Evolutionary conservation across 2,329 filamentous ascomycete genomes (phyloP).

Genomic region (Hymenotorrendiella dingleyae): DNA sequence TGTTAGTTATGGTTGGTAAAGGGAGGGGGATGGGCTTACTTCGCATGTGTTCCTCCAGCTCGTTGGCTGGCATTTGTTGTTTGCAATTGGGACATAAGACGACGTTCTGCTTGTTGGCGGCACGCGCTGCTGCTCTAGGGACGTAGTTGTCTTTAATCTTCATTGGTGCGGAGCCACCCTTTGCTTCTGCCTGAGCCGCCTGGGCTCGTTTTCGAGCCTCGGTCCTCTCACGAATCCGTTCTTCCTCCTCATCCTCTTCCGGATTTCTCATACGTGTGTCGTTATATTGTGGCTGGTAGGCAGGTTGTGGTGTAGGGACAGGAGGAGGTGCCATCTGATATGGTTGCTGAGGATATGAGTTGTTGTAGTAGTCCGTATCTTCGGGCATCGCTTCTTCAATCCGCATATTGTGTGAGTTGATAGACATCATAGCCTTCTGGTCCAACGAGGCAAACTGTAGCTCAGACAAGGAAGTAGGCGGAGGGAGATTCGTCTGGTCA

Average conservation of each 20-base stretch:
- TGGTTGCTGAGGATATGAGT: slow-evolving; percentile 38
- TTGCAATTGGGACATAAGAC: slow-evolving; percentile 90
- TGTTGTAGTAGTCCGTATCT: slow-evolving; percentile 56
- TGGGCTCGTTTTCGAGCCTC: slow-evolving; percentile 60
- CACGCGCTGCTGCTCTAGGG: slow-evolving; percentile 70
- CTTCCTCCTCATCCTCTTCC: slow-evolving; percentile 58
- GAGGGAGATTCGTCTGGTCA: slow-evolving; percentile 77
- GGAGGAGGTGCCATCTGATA: slow-evolving; percentile 37
- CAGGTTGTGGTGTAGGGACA: slow-evolving; percentile 26
- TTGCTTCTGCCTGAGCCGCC: slow-evolving; percentile 72
- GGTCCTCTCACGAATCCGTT: slow-evolving; percentile 56
- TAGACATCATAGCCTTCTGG: slow-evolving; percentile 86
- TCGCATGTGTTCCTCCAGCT: slow-evolving; percentile 88
- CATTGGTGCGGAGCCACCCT: slow-evolving; percentile 63
- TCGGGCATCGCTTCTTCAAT: slow-evolving; percentile 95
- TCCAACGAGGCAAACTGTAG: slow-evolving; percentile 91
- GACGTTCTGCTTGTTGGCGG: slow-evolving; percentile 58
- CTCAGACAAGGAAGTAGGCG: slow-evolving; percentile 83
- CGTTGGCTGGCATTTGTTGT: slow-evolving; percentile 78
- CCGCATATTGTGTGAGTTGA: slow-evolving; percentile 67
- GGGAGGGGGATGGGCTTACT: slow-evolving; percentile 44
- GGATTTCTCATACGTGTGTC: slow-evolving; percentile 26
- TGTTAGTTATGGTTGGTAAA: slow-evolving; percentile 12
- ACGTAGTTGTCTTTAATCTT: slow-evolving; percentile 93
- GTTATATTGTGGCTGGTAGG: slow-evolving; percentile 31